These are phyloP conservation scores for Aspergillus heteromorphus DNA, from an alignment of 495 filamentous ascomycete genomes.

Conservation along the genomic window DNA sequence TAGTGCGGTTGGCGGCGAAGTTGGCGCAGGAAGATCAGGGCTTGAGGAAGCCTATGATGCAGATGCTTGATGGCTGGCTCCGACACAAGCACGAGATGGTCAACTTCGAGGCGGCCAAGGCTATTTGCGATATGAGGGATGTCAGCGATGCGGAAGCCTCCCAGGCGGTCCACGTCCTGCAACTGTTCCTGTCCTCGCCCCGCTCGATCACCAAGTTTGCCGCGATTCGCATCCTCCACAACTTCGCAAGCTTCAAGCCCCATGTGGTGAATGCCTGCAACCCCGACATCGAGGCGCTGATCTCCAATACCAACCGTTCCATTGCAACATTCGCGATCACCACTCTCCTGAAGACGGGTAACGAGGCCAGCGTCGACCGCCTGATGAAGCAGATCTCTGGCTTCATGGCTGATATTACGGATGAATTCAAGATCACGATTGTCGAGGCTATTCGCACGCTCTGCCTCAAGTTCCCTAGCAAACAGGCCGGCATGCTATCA, in stretches of 20 bases:
- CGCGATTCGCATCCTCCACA: conserved; percentile 93
- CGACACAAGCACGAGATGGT: conserved; percentile 99
- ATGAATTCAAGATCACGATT: conserved; percentile 99
- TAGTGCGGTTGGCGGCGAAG: conserved; percentile 90
- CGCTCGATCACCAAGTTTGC: conserved; percentile 97
- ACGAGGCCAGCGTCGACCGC: conserved; percentile 93
- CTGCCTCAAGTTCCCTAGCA: conserved; percentile 95
- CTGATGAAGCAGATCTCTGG: conserved; percentile 97
- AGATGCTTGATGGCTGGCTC: conserved; percentile 91
- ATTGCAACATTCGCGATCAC: conserved; percentile 99
- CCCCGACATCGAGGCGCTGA: conserved; percentile 91
- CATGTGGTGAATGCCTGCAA: conserved; percentile 90
- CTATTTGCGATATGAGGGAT: conserved; percentile 90
- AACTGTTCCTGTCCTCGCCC: conserved; percentile 95
- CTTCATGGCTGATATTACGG: conserved; percentile 96
- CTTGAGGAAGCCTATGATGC: conserved; percentile 89
- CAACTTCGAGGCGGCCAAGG: conserved; percentile 98
- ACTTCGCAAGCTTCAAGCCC: conserved; percentile 91
- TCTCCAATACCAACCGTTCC: conserved; percentile 93
- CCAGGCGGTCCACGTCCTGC: conserved; percentile 90
- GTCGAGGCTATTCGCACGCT: conserved; percentile 95
- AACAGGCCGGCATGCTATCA: conserved; percentile 95
- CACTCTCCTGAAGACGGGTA: conserved; percentile 94
- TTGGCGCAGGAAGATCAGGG: conserved; percentile 88
- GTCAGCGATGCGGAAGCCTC: conserved; percentile 87